These are phyloP conservation scores for Pharnaceum exiguum DNA, from an alignment of 148 eudicot genomes.

Conservation along the genomic window DNA sequence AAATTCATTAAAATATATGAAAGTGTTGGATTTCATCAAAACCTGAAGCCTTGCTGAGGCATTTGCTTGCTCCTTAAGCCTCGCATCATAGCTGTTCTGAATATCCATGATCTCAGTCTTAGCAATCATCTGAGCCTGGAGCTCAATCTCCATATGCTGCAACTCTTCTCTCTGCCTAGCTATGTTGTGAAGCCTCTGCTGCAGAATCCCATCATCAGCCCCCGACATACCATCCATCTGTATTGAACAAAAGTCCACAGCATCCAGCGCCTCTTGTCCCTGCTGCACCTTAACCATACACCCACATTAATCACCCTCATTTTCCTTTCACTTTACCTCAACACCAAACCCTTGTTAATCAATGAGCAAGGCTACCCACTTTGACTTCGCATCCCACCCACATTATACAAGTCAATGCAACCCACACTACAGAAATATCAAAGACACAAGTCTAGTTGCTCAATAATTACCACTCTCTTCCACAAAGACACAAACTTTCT, in stretches of 20 bases:
- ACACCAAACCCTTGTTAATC: background rate
- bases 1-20: background rate
- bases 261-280: slow-evolving; percentile 60
- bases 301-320: slow-evolving; percentile 21
- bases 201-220: slow-evolving; percentile 46
- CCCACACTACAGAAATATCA: too few species aligned
- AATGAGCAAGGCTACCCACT: background rate
- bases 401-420: too few species aligned
- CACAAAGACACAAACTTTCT: too few species aligned
- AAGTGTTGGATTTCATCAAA: background rate
- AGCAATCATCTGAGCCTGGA: slow-evolving; percentile 65
- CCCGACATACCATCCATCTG: slow-evolving; percentile 54
- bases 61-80: slow-evolving; percentile 56
- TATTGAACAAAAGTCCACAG: slow-evolving; percentile 55
- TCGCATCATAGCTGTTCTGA: slow-evolving; percentile 52
- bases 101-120: slow-evolving; percentile 58
- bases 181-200: slow-evolving; percentile 55
- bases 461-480: too few species aligned
- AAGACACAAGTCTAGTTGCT: too few species aligned
- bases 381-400: too few species aligned
- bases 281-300: slow-evolving; percentile 60
- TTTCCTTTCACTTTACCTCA: background rate
- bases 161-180: slow-evolving; percentile 66
- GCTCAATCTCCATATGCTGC: slow-evolving; percentile 78
- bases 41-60: slow-evolving; percentile 71